Evolutionary conservation across 495 filamentous ascomycete genomes (phyloP).

Genomic region (Penicillium cosmopolitanum): DNA sequence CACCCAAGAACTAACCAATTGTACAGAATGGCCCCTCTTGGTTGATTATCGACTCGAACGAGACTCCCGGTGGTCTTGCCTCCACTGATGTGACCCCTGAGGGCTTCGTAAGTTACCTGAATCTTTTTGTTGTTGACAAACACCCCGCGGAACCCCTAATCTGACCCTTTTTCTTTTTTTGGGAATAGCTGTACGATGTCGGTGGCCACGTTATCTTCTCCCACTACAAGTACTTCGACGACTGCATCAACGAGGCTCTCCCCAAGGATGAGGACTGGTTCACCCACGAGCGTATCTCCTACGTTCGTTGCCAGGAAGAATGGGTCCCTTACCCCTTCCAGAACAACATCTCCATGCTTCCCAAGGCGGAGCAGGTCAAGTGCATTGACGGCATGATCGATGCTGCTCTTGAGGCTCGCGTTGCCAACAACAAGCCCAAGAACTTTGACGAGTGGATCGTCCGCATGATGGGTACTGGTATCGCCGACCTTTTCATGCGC

Average conservation of each 20-base stretch:
- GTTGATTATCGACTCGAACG: conserved; percentile 92
- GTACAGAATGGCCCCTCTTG: conserved; percentile 84
- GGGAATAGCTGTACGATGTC: conserved; percentile 91
- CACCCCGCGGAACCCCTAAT: not conserved
- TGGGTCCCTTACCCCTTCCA: conserved; percentile 99
- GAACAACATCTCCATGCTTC: conserved; percentile 99
- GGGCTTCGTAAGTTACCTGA: conserved; percentile 81
- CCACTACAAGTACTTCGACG: conserved; percentile 99
- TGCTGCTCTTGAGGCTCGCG: conserved; percentile 82
- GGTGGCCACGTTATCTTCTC: conserved; percentile 99
- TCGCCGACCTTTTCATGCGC: conserved; percentile 97
- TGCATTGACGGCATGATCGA: conserved; percentile 98
- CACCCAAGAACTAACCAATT: conserved; percentile 25
- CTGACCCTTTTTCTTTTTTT: not conserved
- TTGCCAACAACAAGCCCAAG: conserved; percentile 86
- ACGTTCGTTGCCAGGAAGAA: conserved; percentile 91
- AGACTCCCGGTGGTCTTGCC: conserved; percentile 93
- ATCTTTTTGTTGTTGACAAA: conserved; percentile 2
- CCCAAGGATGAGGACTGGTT: conserved; percentile 95
- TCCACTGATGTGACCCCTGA: conserved; percentile 95
- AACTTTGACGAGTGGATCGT: conserved; percentile 99
- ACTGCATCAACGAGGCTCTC: conserved; percentile 95
- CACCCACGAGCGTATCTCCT: conserved; percentile 96
- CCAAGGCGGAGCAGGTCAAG: conserved; percentile 93
- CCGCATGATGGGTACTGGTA: conserved; percentile 84